A percentile compares a stretch with the other conserved stretches of the same genome.
Evolutionary conservation across 2,329 filamentous ascomycete species (phyloP).

Genomic region (Fusarium proliferatum): DNA sequence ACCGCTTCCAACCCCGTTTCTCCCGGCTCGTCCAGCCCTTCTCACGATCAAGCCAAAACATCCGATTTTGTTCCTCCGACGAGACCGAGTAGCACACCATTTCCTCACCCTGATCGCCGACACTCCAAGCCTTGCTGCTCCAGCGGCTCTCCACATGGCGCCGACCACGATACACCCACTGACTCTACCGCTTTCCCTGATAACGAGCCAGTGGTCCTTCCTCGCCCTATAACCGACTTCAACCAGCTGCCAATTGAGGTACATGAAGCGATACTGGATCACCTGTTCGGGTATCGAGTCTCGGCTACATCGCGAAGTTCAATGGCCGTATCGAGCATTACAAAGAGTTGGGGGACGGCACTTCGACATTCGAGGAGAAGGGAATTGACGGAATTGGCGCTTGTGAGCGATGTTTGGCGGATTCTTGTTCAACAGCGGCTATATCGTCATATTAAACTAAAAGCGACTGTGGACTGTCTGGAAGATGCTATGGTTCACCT

Average conservation of each 20-base stretch:
- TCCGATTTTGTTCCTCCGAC: constrained; percentile 50
- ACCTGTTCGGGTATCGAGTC: constrained; percentile 75
- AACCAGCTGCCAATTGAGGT: constrained; percentile 74
- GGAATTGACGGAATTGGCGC: constrained; percentile 73
- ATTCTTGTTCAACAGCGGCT: constrained; percentile 76
- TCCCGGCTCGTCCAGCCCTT: constrained; percentile 64
- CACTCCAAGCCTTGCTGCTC: constrained; percentile 46
- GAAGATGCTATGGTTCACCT: constrained; percentile 72
- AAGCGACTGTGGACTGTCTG: constrained; percentile 74
- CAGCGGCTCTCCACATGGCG: constrained; percentile 38
- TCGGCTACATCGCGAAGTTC: constrained; percentile 69
- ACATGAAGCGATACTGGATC: constrained; percentile 77
- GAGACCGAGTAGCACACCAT: constrained; percentile 70
- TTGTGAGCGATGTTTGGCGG: constrained; percentile 73
- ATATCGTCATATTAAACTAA: constrained; percentile 80
- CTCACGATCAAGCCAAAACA: constrained; percentile 59
- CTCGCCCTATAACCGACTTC: constrained; percentile 51
- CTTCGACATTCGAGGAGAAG: constrained; percentile 74
- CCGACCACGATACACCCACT: constrained; percentile 27
- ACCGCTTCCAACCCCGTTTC: constrained; percentile 66
- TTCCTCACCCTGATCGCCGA: constrained; percentile 65
- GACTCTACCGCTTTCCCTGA: constrained; percentile 30
- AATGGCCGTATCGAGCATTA: constrained; percentile 63
- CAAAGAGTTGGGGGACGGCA: constrained; percentile 71
- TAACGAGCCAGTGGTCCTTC: constrained; percentile 29